A percentile compares a stretch with the other conserved stretches of the same genome.
Evolutionary conservation across 495 filamentous ascomycete species (phyloP).

Genomic region (Podospora anserina): DNA sequence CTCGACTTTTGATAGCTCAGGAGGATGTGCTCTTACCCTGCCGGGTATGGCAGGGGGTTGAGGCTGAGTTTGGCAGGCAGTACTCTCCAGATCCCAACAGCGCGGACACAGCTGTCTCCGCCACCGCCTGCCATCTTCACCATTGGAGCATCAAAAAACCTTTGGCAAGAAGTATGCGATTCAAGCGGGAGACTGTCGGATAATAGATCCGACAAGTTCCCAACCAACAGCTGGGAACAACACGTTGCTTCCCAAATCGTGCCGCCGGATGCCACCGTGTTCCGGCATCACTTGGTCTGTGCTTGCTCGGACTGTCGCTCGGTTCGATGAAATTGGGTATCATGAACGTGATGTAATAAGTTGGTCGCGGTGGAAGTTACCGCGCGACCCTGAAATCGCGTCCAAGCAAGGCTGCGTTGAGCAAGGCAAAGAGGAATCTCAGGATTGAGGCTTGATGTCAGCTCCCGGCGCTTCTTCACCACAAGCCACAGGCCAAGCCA

Average conservation of each 20-base stretch:
- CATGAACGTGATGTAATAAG: no score
- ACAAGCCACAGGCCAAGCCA: neutral
- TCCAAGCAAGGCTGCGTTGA: no score
- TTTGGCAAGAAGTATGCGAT: no score
- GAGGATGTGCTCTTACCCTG: neutral
- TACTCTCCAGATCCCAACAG: neutral
- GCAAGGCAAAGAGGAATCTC: no score
- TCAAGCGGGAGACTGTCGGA: neutral
- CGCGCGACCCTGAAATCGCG: no score
- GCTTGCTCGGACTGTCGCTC: neutral
- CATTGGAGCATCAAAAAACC: neutral
- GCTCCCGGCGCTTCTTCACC: neutral
- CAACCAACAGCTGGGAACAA: neutral
- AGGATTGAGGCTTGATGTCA: neutral
- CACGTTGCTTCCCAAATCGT: neutral
- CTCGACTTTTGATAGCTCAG: neutral
- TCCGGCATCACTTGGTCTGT: neutral
- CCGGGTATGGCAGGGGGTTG: neutral
- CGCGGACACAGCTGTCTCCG: neutral
- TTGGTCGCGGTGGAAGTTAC: no score
- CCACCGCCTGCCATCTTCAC: neutral
- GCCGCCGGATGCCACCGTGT: neutral
- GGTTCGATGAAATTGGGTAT: neutral
- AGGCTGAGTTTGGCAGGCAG: neutral
- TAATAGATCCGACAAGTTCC: neutral